Conservation (phyloP, 768 basidiomycete species). For the Leccinum sublutescens region DNA sequence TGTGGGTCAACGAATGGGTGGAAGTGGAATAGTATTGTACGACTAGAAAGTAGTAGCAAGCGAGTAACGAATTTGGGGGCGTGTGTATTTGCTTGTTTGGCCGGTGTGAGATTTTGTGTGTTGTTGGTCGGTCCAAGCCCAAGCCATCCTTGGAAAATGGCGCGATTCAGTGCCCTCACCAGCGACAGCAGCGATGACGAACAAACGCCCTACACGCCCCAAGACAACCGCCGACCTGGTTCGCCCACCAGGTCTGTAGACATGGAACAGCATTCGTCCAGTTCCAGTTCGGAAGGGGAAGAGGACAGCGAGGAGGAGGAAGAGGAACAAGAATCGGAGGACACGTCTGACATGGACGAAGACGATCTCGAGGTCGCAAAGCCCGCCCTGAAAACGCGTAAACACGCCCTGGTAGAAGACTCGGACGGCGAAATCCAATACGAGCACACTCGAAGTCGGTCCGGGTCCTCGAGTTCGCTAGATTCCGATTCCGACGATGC, state of each 20-base stretch:
- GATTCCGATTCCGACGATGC: conserved; percentile 18
- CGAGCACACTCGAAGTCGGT: conserved; percentile 37
- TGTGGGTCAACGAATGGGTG: conserved; percentile 90
- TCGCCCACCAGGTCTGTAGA: conserved; percentile 26
- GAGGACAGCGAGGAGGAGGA: conserved; percentile 38
- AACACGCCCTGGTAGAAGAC: conserved; percentile 50
- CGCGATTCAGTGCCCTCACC: conserved; percentile 64
- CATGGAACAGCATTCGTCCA: conserved; percentile 33
- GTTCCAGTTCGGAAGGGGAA: conserved; percentile 27
- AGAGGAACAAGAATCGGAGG: conserved; percentile 38
- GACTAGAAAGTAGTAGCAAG: neutral
- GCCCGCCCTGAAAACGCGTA: conserved; percentile 30
- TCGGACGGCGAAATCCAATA: conserved; percentile 55
- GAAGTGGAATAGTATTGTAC: conserved; percentile 36
- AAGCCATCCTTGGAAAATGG: conserved; percentile 41
- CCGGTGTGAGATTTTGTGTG: conserved; percentile 16
- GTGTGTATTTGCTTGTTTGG: conserved; percentile 32
- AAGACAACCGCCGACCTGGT: conserved; percentile 13
- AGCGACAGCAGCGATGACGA: conserved; percentile 59
- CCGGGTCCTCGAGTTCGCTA: conserved; percentile 30
- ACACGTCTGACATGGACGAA: conserved; percentile 49
- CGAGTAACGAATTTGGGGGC: neutral
- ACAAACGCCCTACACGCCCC: conserved; percentile 34
- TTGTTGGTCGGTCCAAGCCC: conserved; percentile 19
- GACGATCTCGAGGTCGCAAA: conserved; percentile 41